Base-by-base conservation (phyloP, 768 basidiomycete species). In the Boletales sp. region DNA sequence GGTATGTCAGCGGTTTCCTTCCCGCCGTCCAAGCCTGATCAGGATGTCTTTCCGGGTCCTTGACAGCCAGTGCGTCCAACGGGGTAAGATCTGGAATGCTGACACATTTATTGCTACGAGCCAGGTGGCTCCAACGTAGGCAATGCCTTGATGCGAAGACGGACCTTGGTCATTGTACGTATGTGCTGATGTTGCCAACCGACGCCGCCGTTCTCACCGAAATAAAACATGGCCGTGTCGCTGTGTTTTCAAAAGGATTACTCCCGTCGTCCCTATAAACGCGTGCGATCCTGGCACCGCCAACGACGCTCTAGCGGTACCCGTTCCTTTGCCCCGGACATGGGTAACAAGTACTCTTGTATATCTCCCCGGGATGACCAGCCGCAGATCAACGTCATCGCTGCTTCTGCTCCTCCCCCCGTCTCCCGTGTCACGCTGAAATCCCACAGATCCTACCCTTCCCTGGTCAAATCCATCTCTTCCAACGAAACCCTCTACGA, bases 401-500 rank as follows among this genome's bases (percentile, higher is more conserved):
- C 24, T 15, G 7, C 47, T 8, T 49, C 62, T 4, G 40, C 34
- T 7, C 34, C 12, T 12, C 13, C 55, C 19, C 58, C 61, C 17
- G 42, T 52, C 49, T 51, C 77, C 45, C 73, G 68, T 13, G 46
- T 77, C 50, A 71, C 62, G 54, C 50, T 79, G 11, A 71, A 71
- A 43, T 76, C 72, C 40, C 60, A 67, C 21, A 72, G 71, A 50
- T 69, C 65, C 5, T 61, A 65, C 30, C 59, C 62, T 2, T 72
- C 72, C 11, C 62, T 69, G 29, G 55, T 67, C 35, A 70, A 64
- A 55, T 70, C 69, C 24, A 59, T 67, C 13, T 63, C 66, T 1
- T 72, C 74, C n/a, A 66, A 72, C 45, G 76, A 77, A 14, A 70
- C 71, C 32, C 61, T 70, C n/a, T 66, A 70, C 54, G 67, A 68